Conservation (phyloP, 73 alveolate genomes). For the Symbiodinium natans region DNA sequence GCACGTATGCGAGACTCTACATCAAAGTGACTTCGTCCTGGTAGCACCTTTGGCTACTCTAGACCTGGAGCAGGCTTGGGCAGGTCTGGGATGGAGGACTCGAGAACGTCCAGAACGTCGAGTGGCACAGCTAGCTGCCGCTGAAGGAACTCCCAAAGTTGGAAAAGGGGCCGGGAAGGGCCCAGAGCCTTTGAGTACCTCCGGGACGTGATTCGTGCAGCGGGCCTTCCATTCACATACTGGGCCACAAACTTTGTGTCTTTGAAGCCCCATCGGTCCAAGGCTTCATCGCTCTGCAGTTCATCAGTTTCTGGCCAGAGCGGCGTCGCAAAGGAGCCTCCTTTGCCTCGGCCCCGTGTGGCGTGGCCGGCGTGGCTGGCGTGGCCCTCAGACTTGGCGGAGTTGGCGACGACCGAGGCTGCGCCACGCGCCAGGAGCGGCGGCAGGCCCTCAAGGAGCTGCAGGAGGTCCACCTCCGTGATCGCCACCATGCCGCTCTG, state of each 20-base stretch:
- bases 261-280: neutral
- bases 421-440: constrained; percentile 54
- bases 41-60: too few relatives aligned
- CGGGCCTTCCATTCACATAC: neutral
- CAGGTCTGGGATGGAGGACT: too few relatives aligned
- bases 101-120: too few relatives aligned
- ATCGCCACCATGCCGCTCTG: constrained; percentile 23
- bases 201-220: neutral
- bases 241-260: neutral
- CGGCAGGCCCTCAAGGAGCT: constrained; percentile 4
- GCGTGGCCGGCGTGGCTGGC: too few relatives aligned
- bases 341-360: too few relatives aligned
- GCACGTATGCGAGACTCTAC: neutral
- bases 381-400: too few relatives aligned
- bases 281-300: too few relatives aligned
- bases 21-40: too few relatives aligned
- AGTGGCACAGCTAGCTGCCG: neutral
- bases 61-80: too few relatives aligned
- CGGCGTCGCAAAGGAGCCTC: too few relatives aligned
- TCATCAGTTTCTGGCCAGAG: too few relatives aligned
- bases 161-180: neutral
- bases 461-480: constrained; percentile 70
- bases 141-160: neutral
- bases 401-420: constrained; percentile 10
- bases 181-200: neutral